Conservation (phyloP, 106 monocot species). For the Triglochin maritima region DNA sequence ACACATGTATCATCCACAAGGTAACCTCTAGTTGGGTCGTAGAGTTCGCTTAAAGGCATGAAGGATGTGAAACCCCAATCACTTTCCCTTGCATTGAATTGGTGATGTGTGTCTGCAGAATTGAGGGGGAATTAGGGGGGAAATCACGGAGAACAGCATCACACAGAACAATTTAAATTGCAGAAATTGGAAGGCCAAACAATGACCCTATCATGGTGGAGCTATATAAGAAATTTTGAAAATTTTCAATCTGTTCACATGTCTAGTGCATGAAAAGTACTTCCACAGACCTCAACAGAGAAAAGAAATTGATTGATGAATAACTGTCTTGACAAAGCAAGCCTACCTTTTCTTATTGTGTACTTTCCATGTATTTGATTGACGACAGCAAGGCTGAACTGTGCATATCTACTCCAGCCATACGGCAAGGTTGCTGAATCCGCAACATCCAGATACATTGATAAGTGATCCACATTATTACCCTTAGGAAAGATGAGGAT, state of each 20-base stretch:
- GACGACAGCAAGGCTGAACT: constrained; percentile 60
- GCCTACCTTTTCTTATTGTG: constrained; percentile 16
- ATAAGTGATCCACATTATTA: constrained; percentile 83
- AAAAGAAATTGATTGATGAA: too few relatives aligned
- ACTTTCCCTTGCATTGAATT: constrained; percentile 87
- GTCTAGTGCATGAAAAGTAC: too few relatives aligned
- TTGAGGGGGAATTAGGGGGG: too few relatives aligned
- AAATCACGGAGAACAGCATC: too few relatives aligned
- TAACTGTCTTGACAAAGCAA: too few relatives aligned
- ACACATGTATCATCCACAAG: constrained; percentile 90
- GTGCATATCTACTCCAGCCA: constrained; percentile 89
- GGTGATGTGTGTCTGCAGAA: constrained; percentile 88
- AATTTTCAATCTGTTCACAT: too few relatives aligned
- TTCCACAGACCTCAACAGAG: too few relatives aligned
- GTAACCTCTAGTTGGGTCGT: constrained; percentile 74
- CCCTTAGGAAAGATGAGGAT: constrained; percentile 87
- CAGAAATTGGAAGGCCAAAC: too few relatives aligned
- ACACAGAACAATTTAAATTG: too few relatives aligned
- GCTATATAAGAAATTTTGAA: too few relatives aligned
- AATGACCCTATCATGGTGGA: too few relatives aligned
- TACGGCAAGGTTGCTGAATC: constrained; percentile 62
- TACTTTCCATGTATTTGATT: constrained; percentile 76
- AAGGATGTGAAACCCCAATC: constrained; percentile 99
- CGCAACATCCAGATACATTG: constrained; percentile 92
- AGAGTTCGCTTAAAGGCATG: constrained; percentile 89